phyloP scores from a whole-genome alignment of 495 filamentous ascomycete genomes.

The Neurospora sp. region DNA sequence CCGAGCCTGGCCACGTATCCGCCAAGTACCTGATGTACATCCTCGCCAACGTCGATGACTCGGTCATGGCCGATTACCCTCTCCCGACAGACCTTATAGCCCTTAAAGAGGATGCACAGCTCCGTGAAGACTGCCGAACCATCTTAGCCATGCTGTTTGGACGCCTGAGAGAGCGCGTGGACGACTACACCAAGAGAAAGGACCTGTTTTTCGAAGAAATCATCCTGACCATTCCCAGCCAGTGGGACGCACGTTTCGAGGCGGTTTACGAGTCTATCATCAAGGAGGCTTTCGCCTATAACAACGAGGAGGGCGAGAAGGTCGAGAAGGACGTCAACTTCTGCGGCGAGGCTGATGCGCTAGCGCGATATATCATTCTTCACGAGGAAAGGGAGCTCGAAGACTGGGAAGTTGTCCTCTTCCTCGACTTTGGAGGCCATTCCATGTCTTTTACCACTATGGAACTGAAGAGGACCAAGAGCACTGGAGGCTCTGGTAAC shows the following conservation, averaged over 20 bases:
- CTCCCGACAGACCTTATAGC: neutral
- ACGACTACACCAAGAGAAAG: neutral
- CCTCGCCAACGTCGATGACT: conserved; percentile 1
- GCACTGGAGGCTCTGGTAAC: neutral
- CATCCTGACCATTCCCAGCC: neutral
- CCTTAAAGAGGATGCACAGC: neutral
- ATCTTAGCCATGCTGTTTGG: neutral
- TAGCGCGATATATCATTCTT: conserved; percentile 3
- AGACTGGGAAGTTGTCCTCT: conserved; percentile 2
- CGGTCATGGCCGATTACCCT: neutral
- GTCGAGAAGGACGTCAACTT: neutral
- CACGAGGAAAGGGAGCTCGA: neutral
- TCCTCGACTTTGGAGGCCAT: conserved; percentile 7
- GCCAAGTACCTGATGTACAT: conserved; percentile 7
- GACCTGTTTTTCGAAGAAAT: neutral
- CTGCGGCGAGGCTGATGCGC: conserved; percentile 1
- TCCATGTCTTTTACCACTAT: neutral
- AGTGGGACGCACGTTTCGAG: conserved; percentile 2
- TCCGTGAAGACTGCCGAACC: neutral
- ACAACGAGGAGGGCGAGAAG: neutral
- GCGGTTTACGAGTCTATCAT: neutral
- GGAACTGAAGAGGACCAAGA: neutral
- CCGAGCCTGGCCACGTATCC: neutral
- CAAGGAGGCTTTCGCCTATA: neutral
- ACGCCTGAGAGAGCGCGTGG: neutral